Percentiles rank a stretch among this genome's conserved stretches.
These are phyloP conservation scores for Coemansia brasiliensis DNA, from an alignment of 192 early-diverging fungal genomes.

Conservation along the genomic window DNA sequence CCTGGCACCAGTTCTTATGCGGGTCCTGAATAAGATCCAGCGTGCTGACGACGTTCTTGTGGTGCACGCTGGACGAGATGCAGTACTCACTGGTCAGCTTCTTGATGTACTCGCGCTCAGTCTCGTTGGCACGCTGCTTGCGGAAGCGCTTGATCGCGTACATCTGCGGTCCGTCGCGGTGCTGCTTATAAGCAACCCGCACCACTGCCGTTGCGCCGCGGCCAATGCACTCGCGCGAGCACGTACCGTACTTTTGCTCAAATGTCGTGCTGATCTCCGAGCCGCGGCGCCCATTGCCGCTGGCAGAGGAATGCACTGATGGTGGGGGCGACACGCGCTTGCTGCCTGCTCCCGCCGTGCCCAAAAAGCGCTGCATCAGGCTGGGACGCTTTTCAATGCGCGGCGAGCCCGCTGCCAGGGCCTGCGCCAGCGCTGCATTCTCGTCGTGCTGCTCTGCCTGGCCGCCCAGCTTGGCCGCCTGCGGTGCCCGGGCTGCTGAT, in stretches of 20 bases:
- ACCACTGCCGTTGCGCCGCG: constrained; percentile 92
- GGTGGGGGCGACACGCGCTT: constrained; percentile 28
- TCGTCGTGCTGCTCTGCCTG: constrained; percentile 13
- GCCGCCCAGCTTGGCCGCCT: constrained; percentile 8
- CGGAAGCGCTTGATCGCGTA: constrained; percentile 95
- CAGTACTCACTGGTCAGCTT: constrained; percentile 94
- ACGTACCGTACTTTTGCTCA: constrained; percentile 80
- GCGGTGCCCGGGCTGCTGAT: constrained; percentile 14
- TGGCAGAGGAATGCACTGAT: constrained; percentile 38
- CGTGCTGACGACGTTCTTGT: constrained; percentile 88
- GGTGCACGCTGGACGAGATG: constrained; percentile 87
- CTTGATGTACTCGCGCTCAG: constrained; percentile 92
- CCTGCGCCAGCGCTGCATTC: constrained; percentile 32
- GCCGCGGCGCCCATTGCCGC: constrained; percentile 18
- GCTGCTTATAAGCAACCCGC: constrained; percentile 75
- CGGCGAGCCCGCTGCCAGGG: constrained; percentile 34
- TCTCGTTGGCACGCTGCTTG: constrained; percentile 79
- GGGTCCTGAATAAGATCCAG: constrained; percentile 97
- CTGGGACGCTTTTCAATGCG: constrained; percentile 50
- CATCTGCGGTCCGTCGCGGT: constrained; percentile 62
- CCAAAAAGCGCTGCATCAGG: constrained; percentile 54
- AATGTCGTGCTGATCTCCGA: constrained; percentile 34
- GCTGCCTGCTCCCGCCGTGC: constrained; percentile 20
- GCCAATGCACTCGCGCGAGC: constrained; percentile 75
- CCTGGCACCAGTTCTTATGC: constrained; percentile 76